Evolutionary conservation across 23 red algal genomes (phyloP), one percentile per base, ranked within the genome.

Genomic region (Rhodosorus marinus): DNA sequence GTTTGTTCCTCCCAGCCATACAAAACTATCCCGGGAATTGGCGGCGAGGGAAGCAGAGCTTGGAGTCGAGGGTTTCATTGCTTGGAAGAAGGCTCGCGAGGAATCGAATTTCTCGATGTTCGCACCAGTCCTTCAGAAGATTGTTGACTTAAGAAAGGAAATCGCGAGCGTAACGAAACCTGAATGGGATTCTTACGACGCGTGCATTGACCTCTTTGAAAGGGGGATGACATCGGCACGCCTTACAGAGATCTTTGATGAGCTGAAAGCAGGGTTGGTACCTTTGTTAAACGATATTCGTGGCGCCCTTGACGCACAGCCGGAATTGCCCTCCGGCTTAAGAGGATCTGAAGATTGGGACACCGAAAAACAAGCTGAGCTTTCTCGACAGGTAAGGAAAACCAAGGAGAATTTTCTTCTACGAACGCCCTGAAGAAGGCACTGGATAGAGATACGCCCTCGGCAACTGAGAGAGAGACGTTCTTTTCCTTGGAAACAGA

Each of bases 181-280:
- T 41, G 35, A 8, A 6, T 4, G 22, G 26, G 28, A 63, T 24
- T 31, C 63, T 8, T 81, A 81, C 26, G 75, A 81, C 47, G 66
- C 75, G 9, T 33, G 51, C 25, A 67, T 81, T 45, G 75, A 81
- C 57, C 29, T 35, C 34, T 81, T 69, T 34, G 75, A 81, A 46
- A 31, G 75, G 52, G 75, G 63, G n/a, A 81, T 81, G 75, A 81
- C 31, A 25, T 53, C 75, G 9, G 62, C 49, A 24, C 55, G 75
- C 11, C 50, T 81, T 26, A 47, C 49, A 1, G 63, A 81, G 47
- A 67, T 81, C 25, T 81, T 81, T 57, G 63, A n/a, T 26, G 49
- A 20, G 28, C 32, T 81, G 21, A 22, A 66, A 24, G 31, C 25
- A 26, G 58, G 52, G 3, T 27, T 81, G 22, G 63, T 70, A 53